Evolutionary conservation across 1,284 basidiomycete species (phyloP), one percentile per base, ranked within the genome.

Genomic region (Ceratobasidium sp.): DNA sequence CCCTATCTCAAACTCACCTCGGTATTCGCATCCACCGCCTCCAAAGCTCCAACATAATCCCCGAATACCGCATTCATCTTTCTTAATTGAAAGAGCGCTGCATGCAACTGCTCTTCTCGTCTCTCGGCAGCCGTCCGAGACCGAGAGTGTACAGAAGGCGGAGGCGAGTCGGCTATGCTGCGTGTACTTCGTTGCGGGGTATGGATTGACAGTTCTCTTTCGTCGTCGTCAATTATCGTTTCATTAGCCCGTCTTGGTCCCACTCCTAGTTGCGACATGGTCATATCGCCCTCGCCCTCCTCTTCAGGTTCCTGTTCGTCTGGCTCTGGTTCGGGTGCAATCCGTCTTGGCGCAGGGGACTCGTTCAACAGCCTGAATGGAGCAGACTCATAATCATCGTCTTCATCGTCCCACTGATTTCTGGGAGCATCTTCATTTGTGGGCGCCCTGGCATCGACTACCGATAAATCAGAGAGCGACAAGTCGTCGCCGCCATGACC

Each of bases 381-480:
- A 3, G 57, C 50, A 55, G 53, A 50, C 35, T 71, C 70, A 25
- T 62, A 67, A 29, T 68, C 64, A 15, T 68, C 57, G 10, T 65
- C 58, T 15, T 58, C 67, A 47, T 47, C 45, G 34, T 71, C 67
- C 64, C 58, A 67, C 34, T 45, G 15, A 15, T 38, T 20, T 8
- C 15, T 49, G 13, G 62, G 17, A 6, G 20, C 47, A 25, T 17
- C 43, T 17, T 43, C 6, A 13, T n/a, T 20, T 22, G 69, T 38
- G 53, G 57, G 17, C 20, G 25, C 55, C 4, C 69, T 70, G 2
- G 72, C 64, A 25, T 70, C 68, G 35, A 53, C 57, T 45, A 68
- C 55, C 17, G 72, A 70, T 35, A 73, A 60, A 49, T 73, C 72
- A 53, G 72, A 73, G 25, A 73, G 65, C 22, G 72, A 71, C 38